Base-by-base conservation (phyloP, 176 grass and related monocot species). In the Aegilops longissima region DNA sequence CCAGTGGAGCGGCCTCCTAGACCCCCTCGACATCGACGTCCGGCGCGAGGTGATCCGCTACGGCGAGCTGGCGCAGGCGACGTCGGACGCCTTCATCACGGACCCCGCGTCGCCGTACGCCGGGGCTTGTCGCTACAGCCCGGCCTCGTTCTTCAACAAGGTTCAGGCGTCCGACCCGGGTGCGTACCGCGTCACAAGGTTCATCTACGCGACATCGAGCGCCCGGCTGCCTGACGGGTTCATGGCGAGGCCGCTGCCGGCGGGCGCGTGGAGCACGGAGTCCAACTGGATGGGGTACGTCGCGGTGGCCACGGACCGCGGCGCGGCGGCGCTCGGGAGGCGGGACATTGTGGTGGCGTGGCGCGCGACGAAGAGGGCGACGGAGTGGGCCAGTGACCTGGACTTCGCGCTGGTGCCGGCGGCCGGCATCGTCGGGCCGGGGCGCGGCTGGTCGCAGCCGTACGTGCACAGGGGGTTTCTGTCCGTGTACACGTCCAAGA, bases 281-380 rank as follows among this genome's bases (percentile, higher is more conserved):
- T 92, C 91, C 58, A 98, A 93, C 51, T 98, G 93, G 93, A 95
- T 98, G 63, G 95, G 95, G 5, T 98, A 92, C 81, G 86, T 95
- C 5, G 96, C 93, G 65, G 93, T 95, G 63, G 88, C 93, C 63
- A 94, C 96, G 29, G 96, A 98, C 64, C 71, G 61, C 65, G 90
- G 80, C 42, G 88, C 78, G 18, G 92, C 86, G 23, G 81, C 68
- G 76, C 77, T 90, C 5, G 90, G 96, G 82, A 81, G 96, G 82
- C 88, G 93, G 59, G 96, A 96, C 79, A 63, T 96, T 70, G 85
- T 95, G 40, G 92, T 98, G 68, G 90, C 90, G 12, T 96, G 96
- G 96, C 87, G 96, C 61, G 93, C 92, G 70, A 98, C 92, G 66
- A 73, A 86, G 82, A 74, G 90, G 25, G 35, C 68, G 40, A 73